Percentiles rank a stretch among this genome's conserved stretches.
Evolutionary conservation across 495 filamentous ascomycete genomes (phyloP).

Genomic region (Aspergillus saccharolyticus): DNA sequence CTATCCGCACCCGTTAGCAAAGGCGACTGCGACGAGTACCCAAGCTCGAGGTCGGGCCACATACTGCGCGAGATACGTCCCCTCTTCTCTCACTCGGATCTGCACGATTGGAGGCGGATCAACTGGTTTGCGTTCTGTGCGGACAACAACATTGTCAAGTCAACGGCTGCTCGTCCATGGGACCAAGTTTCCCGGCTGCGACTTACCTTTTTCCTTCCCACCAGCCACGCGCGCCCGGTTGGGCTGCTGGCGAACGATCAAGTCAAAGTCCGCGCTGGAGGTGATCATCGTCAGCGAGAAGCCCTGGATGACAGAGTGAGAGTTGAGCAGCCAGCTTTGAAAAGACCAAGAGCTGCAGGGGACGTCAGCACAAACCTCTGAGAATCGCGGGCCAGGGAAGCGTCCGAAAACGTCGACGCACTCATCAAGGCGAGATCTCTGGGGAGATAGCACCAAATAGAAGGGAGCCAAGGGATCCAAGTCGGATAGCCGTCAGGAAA

Average conservation of each 20-base stretch:
- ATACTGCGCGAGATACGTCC: slow-evolving; percentile 68
- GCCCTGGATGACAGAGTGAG: slow-evolving; percentile 29
- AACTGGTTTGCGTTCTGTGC: slow-evolving; percentile 82
- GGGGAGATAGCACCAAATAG: slow-evolving; percentile 10
- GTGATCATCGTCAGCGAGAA: slow-evolving; percentile 41
- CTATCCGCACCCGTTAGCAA: slow-evolving; percentile 28
- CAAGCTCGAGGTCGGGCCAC: slow-evolving; percentile 18
- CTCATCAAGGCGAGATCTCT: slow-evolving; percentile 43
- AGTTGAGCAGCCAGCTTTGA: slow-evolving; percentile 20
- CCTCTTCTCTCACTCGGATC: slow-evolving; percentile 62
- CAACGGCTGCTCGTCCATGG: slow-evolving; percentile 9
- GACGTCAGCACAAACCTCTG: slow-evolving; percentile 25
- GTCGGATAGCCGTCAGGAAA: slow-evolving; percentile 21
- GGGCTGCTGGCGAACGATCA: slow-evolving; percentile 64
- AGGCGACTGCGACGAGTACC: background rate
- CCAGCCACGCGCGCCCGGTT: slow-evolving; percentile 61
- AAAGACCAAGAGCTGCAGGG: slow-evolving; percentile 9
- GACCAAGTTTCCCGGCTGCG: background rate
- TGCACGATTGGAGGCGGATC: slow-evolving; percentile 94
- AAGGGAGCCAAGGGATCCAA: slow-evolving; percentile 23
- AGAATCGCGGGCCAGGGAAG: slow-evolving; percentile 43
- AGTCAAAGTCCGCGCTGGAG: slow-evolving; percentile 53
- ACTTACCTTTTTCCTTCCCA: slow-evolving; percentile 66
- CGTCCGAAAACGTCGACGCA: slow-evolving; percentile 43
- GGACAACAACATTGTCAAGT: slow-evolving; percentile 9